phyloP scores from a whole-genome alignment of 202 grass and related monocot species.

The Hordeum pubiflorum region DNA sequence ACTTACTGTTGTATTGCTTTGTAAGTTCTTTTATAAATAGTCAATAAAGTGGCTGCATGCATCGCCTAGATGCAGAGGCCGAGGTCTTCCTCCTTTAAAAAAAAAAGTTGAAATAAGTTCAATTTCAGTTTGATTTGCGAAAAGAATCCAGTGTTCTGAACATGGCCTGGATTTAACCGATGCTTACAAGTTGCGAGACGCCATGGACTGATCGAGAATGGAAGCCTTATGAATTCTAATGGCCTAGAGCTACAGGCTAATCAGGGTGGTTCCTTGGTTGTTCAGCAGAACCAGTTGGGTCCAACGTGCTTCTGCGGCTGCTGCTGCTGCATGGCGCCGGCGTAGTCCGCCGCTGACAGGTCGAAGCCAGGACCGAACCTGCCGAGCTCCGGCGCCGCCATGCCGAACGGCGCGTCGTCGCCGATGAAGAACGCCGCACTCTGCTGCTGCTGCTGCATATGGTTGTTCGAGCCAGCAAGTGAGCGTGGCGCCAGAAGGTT shows the following conservation, averaged over 20 bases:
- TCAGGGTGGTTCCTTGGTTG: background rate
- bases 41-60: no score
- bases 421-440: constrained; percentile 13
- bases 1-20: no score
- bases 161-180: background rate
- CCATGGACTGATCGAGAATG: background rate
- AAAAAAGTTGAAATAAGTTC: background rate
- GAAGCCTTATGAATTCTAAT: background rate
- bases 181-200: background rate
- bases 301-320: constrained; percentile 23
- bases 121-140: background rate
- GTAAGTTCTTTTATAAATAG: no score
- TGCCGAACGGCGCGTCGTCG: constrained; percentile 14
- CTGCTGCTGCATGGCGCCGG: constrained; percentile 11
- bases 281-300: constrained; percentile 45
- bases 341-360: constrained; percentile 14
- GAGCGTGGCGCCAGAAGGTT: background rate
- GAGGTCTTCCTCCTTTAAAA: no score
- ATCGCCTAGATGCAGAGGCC: no score
- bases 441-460: constrained; percentile 23
- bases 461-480: background rate
- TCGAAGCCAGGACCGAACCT: constrained; percentile 16
- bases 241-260: constrained; percentile 12
- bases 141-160: background rate
- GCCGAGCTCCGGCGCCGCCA: constrained; percentile 2